phyloP scores from a whole-genome alignment of 129 eudicot species.

The Mikania micrantha region DNA sequence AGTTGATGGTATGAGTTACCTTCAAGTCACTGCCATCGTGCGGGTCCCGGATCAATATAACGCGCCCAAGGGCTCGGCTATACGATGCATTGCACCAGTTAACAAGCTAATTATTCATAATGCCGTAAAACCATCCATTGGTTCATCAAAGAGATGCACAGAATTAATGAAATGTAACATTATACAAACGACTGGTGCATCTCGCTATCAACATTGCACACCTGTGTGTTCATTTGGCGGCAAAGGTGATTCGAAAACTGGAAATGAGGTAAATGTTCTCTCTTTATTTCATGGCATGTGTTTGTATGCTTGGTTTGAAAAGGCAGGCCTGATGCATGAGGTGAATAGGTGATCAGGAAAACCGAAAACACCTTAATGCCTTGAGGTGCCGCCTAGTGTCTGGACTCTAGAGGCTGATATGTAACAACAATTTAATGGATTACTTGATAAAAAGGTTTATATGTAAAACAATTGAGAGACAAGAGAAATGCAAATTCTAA shows the following conservation, averaged over 20 bases:
- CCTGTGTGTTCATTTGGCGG: conserved; percentile 58
- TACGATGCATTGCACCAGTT: conserved; percentile 10
- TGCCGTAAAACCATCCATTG: conserved; percentile 7
- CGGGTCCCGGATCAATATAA: conserved; percentile 1
- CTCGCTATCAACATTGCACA: conserved; percentile 30
- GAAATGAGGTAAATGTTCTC: conserved; percentile 38
- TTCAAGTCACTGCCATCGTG: conserved; percentile 36
- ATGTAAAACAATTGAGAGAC: too few relatives aligned
- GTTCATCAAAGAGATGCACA: conserved; percentile 26
- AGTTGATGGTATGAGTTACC: conserved; percentile 36
- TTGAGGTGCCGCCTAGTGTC: too few relatives aligned
- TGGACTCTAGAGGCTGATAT: too few relatives aligned
- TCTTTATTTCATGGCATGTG: conserved; percentile 7
- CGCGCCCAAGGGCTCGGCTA: conserved; percentile 5
- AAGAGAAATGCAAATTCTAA: too few relatives aligned
- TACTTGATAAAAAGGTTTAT: too few relatives aligned
- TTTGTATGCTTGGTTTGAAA: too few relatives aligned
- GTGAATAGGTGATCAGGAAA: too few relatives aligned
- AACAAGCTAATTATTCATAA: conserved; percentile 13
- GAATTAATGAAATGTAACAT: conserved; percentile 16
- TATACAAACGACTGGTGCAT: conserved; percentile 10
- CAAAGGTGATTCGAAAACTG: conserved; percentile 40
- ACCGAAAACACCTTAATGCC: too few relatives aligned
- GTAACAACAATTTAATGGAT: too few relatives aligned
- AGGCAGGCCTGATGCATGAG: too few relatives aligned